Evolutionary conservation across 2,329 filamentous ascomycete species (phyloP).

Genomic region (Calcarisporium arbuscula): DNA sequence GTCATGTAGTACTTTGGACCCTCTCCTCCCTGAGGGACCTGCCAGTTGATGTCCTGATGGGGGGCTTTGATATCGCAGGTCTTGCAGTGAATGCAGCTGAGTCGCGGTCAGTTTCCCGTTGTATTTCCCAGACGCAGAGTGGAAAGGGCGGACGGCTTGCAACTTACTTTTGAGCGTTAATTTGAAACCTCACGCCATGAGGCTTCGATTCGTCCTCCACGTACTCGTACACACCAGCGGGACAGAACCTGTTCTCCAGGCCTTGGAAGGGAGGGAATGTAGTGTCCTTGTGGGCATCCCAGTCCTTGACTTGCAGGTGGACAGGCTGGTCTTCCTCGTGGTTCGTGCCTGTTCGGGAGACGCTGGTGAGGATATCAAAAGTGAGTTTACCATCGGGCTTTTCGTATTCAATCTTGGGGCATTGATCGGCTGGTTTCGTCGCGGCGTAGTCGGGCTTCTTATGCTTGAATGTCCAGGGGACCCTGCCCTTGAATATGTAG

Average conservation of each 20-base stretch:
- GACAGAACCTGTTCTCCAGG: constrained; percentile 93
- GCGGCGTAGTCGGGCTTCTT: constrained; percentile 68
- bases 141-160: background rate
- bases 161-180: constrained; percentile 93
- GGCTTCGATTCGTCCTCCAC: constrained; percentile 85
- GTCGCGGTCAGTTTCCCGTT: constrained; percentile 5
- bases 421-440: constrained; percentile 74
- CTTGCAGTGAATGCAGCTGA: constrained; percentile 97
- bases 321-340: constrained; percentile 98
- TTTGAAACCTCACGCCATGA: constrained; percentile 89
- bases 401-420: constrained; percentile 86
- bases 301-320: constrained; percentile 90
- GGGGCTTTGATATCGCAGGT: constrained; percentile 99
- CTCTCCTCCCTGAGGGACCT: constrained; percentile 87
- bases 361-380: constrained; percentile 94
- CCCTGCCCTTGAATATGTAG: constrained; percentile 75
- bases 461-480: constrained; percentile 90
- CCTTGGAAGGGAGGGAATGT: constrained; percentile 87
- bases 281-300: constrained; percentile 79
- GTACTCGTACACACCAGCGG: constrained; percentile 96
- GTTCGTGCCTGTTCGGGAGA: constrained; percentile 92
- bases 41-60: constrained; percentile 94
- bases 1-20: constrained; percentile 68
- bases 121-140: constrained; percentile 3
- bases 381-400: constrained; percentile 94